Evolutionary conservation across 169 alveolate genomes (phyloP), one percentile per base, ranked within the genome.

Genomic region (Eimeria necatrix): DNA sequence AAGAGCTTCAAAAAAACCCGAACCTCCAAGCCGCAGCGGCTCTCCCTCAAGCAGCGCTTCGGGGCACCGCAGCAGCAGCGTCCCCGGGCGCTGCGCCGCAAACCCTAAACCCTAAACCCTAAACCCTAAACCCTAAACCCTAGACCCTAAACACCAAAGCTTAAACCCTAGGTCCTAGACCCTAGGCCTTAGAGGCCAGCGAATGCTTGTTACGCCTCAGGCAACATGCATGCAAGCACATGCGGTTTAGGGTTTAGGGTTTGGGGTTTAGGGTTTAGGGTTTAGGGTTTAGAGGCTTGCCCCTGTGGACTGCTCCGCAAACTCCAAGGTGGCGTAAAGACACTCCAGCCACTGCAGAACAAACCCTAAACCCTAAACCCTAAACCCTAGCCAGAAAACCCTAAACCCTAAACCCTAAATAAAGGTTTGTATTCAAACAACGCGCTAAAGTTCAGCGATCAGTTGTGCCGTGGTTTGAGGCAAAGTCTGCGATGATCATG

Each of bases 271-370:
- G 76, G 26, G 9, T 9, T n/a, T 64, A 64, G 76, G 26, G 26
- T n/a, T 64, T 64, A 9, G 26, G 18, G 26, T 5, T 64, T 64
- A 8, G 26, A 64, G 20, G 76, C 76, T 10, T 5, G 20, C 76
- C 76, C 26, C 41, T 5, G 76, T 64, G 76, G 76, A 5, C 20
- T 20, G 41, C 26, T 64, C 41, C 8, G 20, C 76, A 20, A 64
- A 9, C 20, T 64, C 76, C 76, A 64, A 10, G 14, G 26, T 24
- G 76, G 76, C 76, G 76, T 64, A 64, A 8, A 64, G 76, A 64
- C 76, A 64, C 76, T 64, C 76, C 76, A 64, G 76, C 76, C 76
- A 64, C 76, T 64, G 26, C 8, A 56, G 64, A 8, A 56, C 64
- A 56, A 56, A 56, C 64, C 14, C 64, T 56, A 56, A 56, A 56